phyloP scores from a whole-genome alignment of 352 stramenopile genomes.

The Pythium diclinum region DNA sequence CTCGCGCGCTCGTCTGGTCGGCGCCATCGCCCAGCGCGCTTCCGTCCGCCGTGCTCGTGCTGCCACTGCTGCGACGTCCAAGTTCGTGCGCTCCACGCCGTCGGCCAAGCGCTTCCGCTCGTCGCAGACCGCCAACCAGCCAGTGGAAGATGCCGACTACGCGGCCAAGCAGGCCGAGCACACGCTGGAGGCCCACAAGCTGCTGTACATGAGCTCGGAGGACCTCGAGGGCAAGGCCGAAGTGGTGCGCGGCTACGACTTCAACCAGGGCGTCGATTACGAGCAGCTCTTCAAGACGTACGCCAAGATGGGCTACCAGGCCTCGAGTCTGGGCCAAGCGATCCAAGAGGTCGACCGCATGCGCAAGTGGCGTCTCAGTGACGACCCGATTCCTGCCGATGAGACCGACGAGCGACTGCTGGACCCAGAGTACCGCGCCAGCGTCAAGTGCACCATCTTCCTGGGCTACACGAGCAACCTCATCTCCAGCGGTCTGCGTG shows the following conservation, averaged over 20 bases:
- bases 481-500: conserved; percentile 97
- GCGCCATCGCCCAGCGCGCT: neutral
- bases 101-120: neutral
- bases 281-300: conserved; percentile 83
- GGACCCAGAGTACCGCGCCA: conserved; percentile 71
- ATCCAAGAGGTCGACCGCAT: conserved; percentile 99
- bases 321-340: conserved; percentile 95
- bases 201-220: conserved; percentile 76
- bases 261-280: conserved; percentile 89
- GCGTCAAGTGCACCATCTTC: conserved; percentile 97
- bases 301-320: conserved; percentile 91
- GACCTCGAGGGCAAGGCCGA: conserved; percentile 66
- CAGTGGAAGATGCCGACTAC: conserved; percentile 3
- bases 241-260: conserved; percentile 81
- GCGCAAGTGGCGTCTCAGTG: conserved; percentile 95
- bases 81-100: neutral
- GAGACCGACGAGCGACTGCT: conserved; percentile 91
- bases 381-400: conserved; percentile 90
- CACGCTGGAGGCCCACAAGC: conserved; percentile 59
- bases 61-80: neutral
- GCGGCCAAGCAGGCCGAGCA: conserved; percentile 9
- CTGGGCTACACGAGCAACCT: conserved; percentile 99
- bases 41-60: neutral
- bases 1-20: neutral
- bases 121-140: neutral